Evolutionary conservation across 768 basidiomycete genomes (phyloP), one percentile per base, ranked within the genome.

Genomic region (Hericium coralloides): DNA sequence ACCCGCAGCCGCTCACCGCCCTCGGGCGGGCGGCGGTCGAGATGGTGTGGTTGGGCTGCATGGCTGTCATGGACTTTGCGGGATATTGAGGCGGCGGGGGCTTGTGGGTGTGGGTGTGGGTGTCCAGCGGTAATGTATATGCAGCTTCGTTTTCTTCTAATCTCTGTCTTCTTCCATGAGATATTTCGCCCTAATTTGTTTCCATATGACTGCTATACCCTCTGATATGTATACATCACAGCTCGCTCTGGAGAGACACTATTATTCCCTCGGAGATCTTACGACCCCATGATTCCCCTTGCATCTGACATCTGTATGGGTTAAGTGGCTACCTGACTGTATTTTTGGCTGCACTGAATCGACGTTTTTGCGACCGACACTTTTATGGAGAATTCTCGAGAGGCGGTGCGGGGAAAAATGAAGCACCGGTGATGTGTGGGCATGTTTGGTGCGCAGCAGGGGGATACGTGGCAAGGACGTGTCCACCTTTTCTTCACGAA

Each of bases 41-140:
- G 67, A 76, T 80, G 72, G 75, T 74, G 23, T 80, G 80, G 80
- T 69, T 80, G 2, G 80, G 79, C 0, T 77, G 79, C 61, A 72
- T 81, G 59, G 76, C 79, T 7, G 68, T 80, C 55, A 74, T 72
- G 36, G 75, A 74, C 66, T 78, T 78, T 45, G 39, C 53, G 12
- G 62, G 55, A 38, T 45, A 54, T 23, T 54, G 31, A 54, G 38
- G 53, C 6, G n/a, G 49, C 49, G 49, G 14, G 14, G 8, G 26
- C 49, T 12, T 23, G n/a, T 9, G 49, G 25, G 6, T 9, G 43
- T 45, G 18, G n/a, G 6, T 20, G 43, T 18, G 9, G 15, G 9
- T 15, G 5, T 7, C n/a, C n/a, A 3, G n/a, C 20, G 43, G 43
- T 45, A 20, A 45, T n/a, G 43, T 45, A 20, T 45, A 45, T 45